Base-by-base conservation (phyloP, 164 flowering plant genomes). In the Vitis labrusca region DNA sequence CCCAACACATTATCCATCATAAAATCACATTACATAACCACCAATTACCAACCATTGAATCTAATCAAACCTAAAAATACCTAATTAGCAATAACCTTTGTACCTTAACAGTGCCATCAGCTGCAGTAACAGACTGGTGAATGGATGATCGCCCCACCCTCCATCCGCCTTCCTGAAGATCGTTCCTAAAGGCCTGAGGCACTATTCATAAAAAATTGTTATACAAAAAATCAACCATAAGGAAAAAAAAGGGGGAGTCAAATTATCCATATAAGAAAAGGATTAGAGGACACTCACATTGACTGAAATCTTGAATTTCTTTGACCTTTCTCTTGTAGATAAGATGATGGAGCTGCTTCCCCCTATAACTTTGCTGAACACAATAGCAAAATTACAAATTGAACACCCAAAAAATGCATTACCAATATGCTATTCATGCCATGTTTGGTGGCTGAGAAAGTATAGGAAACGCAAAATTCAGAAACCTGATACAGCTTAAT, bases 41-140 rank as follows among this genome's bases (percentile, higher is more conserved):
- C 44, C 44, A 37, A 37, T 37, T 37, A 3, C 44, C 44, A 19
- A 37, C 1, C 23, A 15, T 8, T 37, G 2, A 37, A 32, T 61
- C 50, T 32, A 63, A 13, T 16, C 19, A 19, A 23, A 17, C 16
- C 51, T 3, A 12, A 14, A 29, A 70, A 2, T 13, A 11, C 23
- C n/a, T 19, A 15, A 50, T n/a, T 57, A 68, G 17, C 19, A 61
- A 1, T 61, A 49, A 17, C 4, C 16, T 23, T 5, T 53, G 62
- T 32, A 92, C 99, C 92, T 96, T 96, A 32, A 92, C 66, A 55
- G 98, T 96, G 29, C 98, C 99, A 88, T 96, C 98, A 76, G 95
- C 85, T 16, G 98, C 95, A 57, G 95, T 81, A 37, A 92, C 96
- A 9, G 79, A 61, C 10, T 59, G 81, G 69, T 86, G 89, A 65